Conservation (phyloP, 2,329 filamentous ascomycete genomes). For the Xylaria sp. region DNA sequence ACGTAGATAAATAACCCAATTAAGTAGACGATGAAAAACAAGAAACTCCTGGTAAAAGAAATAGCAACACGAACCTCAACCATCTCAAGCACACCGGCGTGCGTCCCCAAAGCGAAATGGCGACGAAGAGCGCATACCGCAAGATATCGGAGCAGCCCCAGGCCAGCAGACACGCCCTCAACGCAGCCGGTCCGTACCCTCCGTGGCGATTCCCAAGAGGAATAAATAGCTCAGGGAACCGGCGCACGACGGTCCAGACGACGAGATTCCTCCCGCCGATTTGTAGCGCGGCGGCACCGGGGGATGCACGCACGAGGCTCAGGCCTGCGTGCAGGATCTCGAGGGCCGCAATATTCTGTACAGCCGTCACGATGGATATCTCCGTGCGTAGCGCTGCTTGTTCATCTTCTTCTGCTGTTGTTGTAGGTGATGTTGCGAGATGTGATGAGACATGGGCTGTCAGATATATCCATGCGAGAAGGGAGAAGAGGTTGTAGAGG, state of each 20-base stretch:
- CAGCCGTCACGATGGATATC: slow-evolving; percentile 28
- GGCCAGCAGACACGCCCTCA: slow-evolving; percentile 67
- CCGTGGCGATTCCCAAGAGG: slow-evolving; percentile 43
- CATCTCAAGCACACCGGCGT: slow-evolving; percentile 68
- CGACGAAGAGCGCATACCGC: slow-evolving; percentile 74
- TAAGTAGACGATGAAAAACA: neutral
- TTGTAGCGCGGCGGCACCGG: slow-evolving; percentile 74
- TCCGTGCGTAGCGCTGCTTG: neutral
- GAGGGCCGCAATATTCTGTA: slow-evolving; percentile 66
- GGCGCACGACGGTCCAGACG: slow-evolving; percentile 71
- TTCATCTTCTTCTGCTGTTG: neutral
- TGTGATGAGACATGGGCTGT: slow-evolving; percentile 9
- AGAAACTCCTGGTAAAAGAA: neutral
- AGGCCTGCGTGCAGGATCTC: slow-evolving; percentile 71
- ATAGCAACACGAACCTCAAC: slow-evolving; percentile 55
- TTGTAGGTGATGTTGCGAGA: neutral
- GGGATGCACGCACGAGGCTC: slow-evolving; percentile 72
- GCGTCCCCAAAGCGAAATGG: slow-evolving; percentile 56
- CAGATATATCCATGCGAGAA: slow-evolving; percentile 37
- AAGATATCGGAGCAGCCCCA: slow-evolving; percentile 77
- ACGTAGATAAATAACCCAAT: neutral
- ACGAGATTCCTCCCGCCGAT: slow-evolving; percentile 73
- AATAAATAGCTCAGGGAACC: slow-evolving; percentile 54
- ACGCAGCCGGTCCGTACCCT: slow-evolving; percentile 52
- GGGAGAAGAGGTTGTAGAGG: slow-evolving; percentile 39